A percentile compares a stretch with the other conserved stretches of the same genome.
Evolutionary conservation across 2,329 filamentous ascomycete genomes (phyloP).

Genomic region (Arthrinium puccinioides): DNA sequence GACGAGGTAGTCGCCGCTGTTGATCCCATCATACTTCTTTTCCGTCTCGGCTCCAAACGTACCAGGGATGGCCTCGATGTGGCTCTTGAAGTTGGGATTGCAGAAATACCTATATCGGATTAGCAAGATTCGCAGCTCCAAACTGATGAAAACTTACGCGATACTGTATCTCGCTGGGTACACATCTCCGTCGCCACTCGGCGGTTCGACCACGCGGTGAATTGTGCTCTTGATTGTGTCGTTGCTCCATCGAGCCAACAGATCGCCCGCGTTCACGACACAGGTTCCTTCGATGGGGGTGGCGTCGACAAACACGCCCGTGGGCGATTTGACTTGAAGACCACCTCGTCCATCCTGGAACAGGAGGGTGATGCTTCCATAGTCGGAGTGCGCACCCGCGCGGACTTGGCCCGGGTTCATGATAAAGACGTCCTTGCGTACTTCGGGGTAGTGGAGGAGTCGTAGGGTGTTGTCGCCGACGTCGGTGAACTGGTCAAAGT

Average conservation of each 20-base stretch:
- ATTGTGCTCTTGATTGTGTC: constrained; percentile 86
- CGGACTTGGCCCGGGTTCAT: constrained; percentile 63
- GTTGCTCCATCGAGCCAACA: constrained; percentile 84
- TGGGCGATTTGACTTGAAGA: constrained; percentile 58
- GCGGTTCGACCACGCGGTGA: constrained; percentile 85
- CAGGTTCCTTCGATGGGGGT: constrained; percentile 32
- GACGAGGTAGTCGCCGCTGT: constrained; percentile 73
- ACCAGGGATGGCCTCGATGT: constrained; percentile 75
- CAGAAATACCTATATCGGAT: constrained; percentile 62
- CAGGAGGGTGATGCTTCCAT: constrained; percentile 53
- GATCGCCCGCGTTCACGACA: constrained; percentile 42
- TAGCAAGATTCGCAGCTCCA: neutral
- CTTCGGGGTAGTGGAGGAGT: constrained; percentile 69
- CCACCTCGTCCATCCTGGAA: constrained; percentile 54
- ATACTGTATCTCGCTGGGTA: constrained; percentile 81
- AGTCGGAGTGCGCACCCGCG: constrained; percentile 70
- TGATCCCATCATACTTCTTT: constrained; percentile 75
- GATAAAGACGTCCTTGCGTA: constrained; percentile 57
- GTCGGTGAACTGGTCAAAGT: constrained; percentile 71
- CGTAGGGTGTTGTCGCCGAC: constrained; percentile 64
- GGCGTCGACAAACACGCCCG: constrained; percentile 73
- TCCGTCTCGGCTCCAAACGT: constrained; percentile 58
- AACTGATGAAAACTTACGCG: constrained; percentile 46
- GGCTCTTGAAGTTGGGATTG: constrained; percentile 70
- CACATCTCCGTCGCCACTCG: constrained; percentile 43